Percentiles rank a stretch among this genome's conserved stretches.
Evolutionary conservation across 805 yeast species (phyloP).

Genomic region (Nakazawaea ernobii): DNA sequence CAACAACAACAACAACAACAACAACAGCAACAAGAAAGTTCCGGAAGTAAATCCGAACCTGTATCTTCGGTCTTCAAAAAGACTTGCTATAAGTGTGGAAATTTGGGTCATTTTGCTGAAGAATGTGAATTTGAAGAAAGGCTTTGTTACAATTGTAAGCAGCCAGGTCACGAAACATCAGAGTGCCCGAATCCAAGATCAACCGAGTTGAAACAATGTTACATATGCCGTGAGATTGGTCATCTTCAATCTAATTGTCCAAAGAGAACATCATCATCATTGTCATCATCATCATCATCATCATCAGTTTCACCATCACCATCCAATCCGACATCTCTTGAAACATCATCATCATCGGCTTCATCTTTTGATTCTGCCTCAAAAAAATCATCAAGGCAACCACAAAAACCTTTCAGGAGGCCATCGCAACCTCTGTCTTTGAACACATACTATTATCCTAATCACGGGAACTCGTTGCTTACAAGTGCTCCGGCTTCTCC

Average conservation of each 20-base stretch:
- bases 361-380: not conserved
- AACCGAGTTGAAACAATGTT: conserved; percentile 21
- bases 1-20: not conserved
- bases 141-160: conserved; percentile 26
- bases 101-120: conserved; percentile 25
- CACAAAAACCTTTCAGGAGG: not conserved
- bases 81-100: conserved; percentile 25
- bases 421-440: not conserved
- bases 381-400: not conserved
- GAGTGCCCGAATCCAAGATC: conserved; percentile 19
- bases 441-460: not conserved
- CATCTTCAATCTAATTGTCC: conserved; percentile 26
- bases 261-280: not conserved
- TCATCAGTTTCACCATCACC: no score
- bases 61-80: conserved; percentile 21
- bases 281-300: not conserved
- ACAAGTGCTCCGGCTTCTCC: conserved; percentile 1
- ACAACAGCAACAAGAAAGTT: not conserved
- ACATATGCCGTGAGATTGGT: conserved; percentile 22
- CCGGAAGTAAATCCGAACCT: not conserved
- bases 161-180: conserved; percentile 24
- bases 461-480: not conserved
- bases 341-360: no score
- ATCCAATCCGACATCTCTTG: no score
- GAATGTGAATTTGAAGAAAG: conserved; percentile 19